Percentiles rank a stretch among this genome's conserved stretches.
phyloP scores from a whole-genome alignment of 345 rosid species.

The Hibiscus syriacus region DNA sequence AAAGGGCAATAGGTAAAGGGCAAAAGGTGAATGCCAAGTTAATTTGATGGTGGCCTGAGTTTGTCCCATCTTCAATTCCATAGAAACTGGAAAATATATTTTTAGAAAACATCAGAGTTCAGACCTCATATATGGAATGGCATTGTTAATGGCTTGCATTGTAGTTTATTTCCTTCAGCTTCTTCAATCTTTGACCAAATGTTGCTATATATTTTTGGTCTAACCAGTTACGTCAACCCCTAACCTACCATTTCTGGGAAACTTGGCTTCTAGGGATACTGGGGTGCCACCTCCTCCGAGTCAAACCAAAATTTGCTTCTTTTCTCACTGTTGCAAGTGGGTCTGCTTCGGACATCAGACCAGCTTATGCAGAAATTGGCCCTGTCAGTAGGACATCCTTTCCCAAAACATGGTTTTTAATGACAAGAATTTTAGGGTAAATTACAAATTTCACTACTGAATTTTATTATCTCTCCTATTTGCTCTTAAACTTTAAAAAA shows the following conservation, averaged over 20 bases:
- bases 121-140: no score
- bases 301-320: background rate
- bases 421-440: no score
- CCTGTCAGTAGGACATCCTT: background rate
- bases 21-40: no score
- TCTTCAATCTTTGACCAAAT: background rate
- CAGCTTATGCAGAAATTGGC: background rate
- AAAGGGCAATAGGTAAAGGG: no score
- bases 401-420: background rate
- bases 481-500: no score
- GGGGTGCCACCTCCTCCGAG: background rate
- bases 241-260: background rate
- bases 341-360: conserved; percentile 4
- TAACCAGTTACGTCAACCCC: background rate
- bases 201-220: background rate
- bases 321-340: conserved; percentile 13
- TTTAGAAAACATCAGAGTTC: no score
- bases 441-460: no score
- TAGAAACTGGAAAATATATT: no score
- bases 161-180: background rate
- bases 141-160: no score
- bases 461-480: no score
- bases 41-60: no score
- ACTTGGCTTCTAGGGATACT: background rate
- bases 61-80: no score